A percentile compares a stretch with the other conserved stretches of the same genome.
Conservation (phyloP, 1,139 yeast genomes). For the Pichia sp. region DNA sequence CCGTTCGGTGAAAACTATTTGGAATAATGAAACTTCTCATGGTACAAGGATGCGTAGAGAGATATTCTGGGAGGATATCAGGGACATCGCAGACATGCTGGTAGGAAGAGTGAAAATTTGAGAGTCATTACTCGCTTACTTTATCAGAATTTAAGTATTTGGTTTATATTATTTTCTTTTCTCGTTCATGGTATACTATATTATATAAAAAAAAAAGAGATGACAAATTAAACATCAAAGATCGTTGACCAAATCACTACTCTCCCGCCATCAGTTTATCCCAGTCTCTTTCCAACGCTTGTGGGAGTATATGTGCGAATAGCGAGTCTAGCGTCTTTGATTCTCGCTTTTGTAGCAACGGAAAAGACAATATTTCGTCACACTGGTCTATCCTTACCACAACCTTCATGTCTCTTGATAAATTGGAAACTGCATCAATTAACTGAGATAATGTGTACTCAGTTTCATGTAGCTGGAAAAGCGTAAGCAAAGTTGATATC, state of each 20-base stretch:
- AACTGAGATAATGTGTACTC: background rate
- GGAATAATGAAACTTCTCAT: constrained; percentile 81
- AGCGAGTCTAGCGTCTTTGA: background rate
- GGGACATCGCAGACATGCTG: constrained; percentile 78
- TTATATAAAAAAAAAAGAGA: background rate
- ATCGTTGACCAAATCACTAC: background rate
- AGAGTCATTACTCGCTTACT: background rate
- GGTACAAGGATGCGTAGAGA: constrained; percentile 81
- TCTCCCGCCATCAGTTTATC: background rate
- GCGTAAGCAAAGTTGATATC: background rate
- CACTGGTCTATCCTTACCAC: constrained; percentile 9
- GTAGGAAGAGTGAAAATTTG: constrained; percentile 59
- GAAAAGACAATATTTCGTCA: constrained; percentile 7
- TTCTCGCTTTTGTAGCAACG: background rate
- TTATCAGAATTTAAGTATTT: background rate
- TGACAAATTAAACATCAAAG: background rate
- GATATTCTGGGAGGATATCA: constrained; percentile 73
- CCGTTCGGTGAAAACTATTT: constrained; percentile 68
- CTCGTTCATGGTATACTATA: background rate
- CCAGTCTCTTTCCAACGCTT: constrained; percentile 11
- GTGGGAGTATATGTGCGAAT: constrained; percentile 6
- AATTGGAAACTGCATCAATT: background rate
- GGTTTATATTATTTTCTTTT: background rate
- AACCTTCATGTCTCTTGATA: constrained; percentile 6
- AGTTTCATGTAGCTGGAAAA: background rate